These are phyloP conservation scores for Amanita jacksonii DNA, from an alignment of 768 basidiomycete species.

Conservation along the genomic window DNA sequence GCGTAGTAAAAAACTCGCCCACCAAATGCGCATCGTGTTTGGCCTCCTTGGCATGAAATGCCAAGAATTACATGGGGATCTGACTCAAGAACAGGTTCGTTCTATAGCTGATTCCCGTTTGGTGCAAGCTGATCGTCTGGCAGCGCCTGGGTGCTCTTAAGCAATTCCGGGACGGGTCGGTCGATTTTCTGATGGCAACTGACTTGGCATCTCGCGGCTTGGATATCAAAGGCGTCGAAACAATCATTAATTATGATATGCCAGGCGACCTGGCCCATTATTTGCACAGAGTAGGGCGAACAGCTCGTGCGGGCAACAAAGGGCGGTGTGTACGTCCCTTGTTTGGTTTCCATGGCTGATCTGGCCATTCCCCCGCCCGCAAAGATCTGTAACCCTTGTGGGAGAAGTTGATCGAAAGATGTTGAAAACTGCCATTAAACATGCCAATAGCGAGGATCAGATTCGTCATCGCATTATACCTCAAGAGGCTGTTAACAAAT, in stretches of 20 bases:
- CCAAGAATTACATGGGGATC: constrained; percentile 90
- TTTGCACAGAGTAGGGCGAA: constrained; percentile 94
- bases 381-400: constrained; percentile 86
- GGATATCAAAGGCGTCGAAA: constrained; percentile 96
- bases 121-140: constrained; percentile 2
- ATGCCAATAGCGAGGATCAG: constrained; percentile 66
- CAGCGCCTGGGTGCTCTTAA: constrained; percentile 84
- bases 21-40: constrained; percentile 94
- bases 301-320: constrained; percentile 87
- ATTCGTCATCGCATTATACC: constrained; percentile 86
- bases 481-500: constrained; percentile 59
- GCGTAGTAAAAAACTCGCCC: constrained; percentile 93
- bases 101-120: not conserved
- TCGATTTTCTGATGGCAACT: constrained; percentile 93
- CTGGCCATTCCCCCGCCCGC: too few relatives aligned
- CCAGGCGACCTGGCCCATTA: constrained; percentile 88
- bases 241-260: constrained; percentile 99
- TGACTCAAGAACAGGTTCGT: constrained; percentile 88
- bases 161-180: constrained; percentile 75
- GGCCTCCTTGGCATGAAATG: constrained; percentile 81
- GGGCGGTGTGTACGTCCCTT: constrained; percentile 56
- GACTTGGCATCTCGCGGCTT: constrained; percentile 93
- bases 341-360: too few relatives aligned
- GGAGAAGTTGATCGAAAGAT: constrained; percentile 95
- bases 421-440: constrained; percentile 93